Conservation (phyloP, 169 alveolate species). For the Perkinsus marinus region DNA sequence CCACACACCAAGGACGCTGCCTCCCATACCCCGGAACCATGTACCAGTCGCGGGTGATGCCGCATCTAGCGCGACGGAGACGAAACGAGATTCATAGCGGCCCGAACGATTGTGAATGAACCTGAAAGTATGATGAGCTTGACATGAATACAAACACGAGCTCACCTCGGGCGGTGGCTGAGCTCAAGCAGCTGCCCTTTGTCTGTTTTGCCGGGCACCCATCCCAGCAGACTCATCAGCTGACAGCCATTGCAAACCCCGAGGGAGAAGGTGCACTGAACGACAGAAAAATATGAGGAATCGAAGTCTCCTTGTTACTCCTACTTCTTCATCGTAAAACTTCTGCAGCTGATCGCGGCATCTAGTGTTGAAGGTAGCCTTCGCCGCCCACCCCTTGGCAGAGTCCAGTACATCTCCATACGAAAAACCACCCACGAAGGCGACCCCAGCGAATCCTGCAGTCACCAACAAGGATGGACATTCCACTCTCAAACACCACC, state of each 20-base stretch:
- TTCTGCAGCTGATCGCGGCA: not conserved
- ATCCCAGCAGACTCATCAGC: constrained; percentile 18
- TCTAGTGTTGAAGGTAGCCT: not conserved
- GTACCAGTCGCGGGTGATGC: not conserved
- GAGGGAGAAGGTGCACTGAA: constrained; percentile 23
- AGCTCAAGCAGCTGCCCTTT: not conserved
- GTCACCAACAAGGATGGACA: not conserved
- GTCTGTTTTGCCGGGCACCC: constrained; percentile 12
- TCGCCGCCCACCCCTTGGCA: constrained; percentile 7
- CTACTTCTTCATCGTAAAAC: not conserved
- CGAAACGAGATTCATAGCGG: constrained; percentile 20
- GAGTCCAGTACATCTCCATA: constrained; percentile 20
- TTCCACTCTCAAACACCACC: not conserved
- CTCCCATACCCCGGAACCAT: constrained; percentile 27
- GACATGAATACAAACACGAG: not conserved
- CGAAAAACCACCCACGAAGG: constrained; percentile 23
- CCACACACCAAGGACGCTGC: constrained; percentile 21
- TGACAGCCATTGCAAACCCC: constrained; percentile 26
- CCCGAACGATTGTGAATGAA: constrained; percentile 3
- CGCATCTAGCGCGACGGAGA: constrained; percentile 8
- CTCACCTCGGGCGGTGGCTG: not conserved
- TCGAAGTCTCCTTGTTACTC: too few species aligned
- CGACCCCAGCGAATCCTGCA: constrained; percentile 14
- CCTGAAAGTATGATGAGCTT: not conserved
- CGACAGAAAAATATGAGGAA: not conserved